Evolutionary conservation across 2,329 filamentous ascomycete species (phyloP), one percentile per base, ranked within the genome.

Genomic region (Claviceps spartinae): DNA sequence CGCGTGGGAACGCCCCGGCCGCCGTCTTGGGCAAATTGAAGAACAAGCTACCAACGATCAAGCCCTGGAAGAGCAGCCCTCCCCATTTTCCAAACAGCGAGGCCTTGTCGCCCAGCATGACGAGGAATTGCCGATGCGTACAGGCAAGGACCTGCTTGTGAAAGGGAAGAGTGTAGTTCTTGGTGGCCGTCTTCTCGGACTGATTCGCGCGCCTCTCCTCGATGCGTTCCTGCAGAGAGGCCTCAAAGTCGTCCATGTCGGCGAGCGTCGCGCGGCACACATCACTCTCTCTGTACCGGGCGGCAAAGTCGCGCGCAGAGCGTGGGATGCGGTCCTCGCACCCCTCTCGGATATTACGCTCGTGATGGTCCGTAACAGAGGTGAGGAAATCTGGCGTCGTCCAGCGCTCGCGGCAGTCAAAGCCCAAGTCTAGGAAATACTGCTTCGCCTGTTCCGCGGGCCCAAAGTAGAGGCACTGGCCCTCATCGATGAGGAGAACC

Each of bases 11-110:
- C 58, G 87, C 84, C 47, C 82, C 85, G 0, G 65, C 64, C 0
- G 84, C 85, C 7, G 76, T 74, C 1, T 69, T 57, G 0, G 75
- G 68, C 9, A 88, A 68, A 56, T 87, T 80, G 60, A 85, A 88
- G 69, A 94, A 94, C 4, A 93, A 72, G 4, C 83, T 87, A 1
- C 86, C 85, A 48, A 91, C 83, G 54, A 94, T 87, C 11, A 94
- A 73, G 1, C 69, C 73, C 61, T 88, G 86, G 53, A 85, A 79
- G 46, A 93, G 65, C 52, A 90, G 83, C 58, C 88, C 88, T 62
- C 88, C 85, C 61, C 85, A 78, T 62, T 93, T 93, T 22, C 86
- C 91, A 61, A 83, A 83, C 0, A 93, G 72, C 0, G 86, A 86
- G 0, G 82, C 82, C 52, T 75, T 81, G 65, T 94, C 86, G 42